Evolutionary conservation across 176 grass and related monocot species (phyloP), one percentile per base, ranked within the genome.

Genomic region (Aegilops longissima): DNA sequence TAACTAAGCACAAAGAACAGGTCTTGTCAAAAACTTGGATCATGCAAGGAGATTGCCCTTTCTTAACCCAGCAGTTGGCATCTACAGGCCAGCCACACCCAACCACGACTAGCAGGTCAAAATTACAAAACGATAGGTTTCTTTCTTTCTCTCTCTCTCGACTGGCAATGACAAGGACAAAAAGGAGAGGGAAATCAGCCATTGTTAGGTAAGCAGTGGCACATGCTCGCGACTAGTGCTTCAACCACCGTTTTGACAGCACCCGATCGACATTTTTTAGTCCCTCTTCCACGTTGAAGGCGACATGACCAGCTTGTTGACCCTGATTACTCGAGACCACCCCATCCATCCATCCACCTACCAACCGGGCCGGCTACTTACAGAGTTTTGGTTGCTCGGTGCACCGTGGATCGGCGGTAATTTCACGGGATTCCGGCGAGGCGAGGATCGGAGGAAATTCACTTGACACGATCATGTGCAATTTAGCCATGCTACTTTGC

Each of bases 281-380:
- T 34, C 27, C 24, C 68, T 12, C 20, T 68, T 61, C 61, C 59
- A 75, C 8, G 71, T 84, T 17, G 14, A 70, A 70, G 61, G 76
- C 76, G 47, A 45, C 85, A 47, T 80, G 69, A 16, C 12, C 12
- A 21, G 56, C 56, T 76, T 88, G 82, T 87, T 88, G 82, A 77
- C 70, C 25, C 42, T 0, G 10, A 59, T 56, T 40, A 29, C 47
- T 56, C 75, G 45, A 52, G 64, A 79, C 1, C 73, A 70, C 45
- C 78, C 62, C 5, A 52, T 0, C 54, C 56, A 40, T n/a, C 30
- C 47, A 78, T 52, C 16, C 25, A 80, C 83, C 61, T 4, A 81
- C 54, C 39, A 82, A 65, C 81, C 72, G 14, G 5, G 24, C 14
- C 36, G 47, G 56, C 56, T 59, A 3, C 56, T 0, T 59, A 51